These are phyloP conservation scores for Protomyces arabidopsidicola DNA, from an alignment of 1,139 yeast species.

Conservation along the genomic window DNA sequence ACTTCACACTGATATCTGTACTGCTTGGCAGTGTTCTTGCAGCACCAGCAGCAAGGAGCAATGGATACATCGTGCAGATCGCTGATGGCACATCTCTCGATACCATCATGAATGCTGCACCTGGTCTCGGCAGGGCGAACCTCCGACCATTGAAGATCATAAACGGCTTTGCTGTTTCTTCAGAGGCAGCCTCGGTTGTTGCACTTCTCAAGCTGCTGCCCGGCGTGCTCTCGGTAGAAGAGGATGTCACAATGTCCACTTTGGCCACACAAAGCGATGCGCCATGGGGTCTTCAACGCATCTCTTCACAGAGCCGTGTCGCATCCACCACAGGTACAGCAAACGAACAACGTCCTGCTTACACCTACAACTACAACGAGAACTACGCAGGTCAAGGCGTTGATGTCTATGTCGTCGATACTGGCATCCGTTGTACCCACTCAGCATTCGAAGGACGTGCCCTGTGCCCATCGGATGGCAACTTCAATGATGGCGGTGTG, in stretches of 20 bases:
- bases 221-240: constrained; percentile 74
- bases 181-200: neutral
- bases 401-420: constrained; percentile 78
- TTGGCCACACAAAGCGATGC: constrained; percentile 67
- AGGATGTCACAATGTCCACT: neutral
- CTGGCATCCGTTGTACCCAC: constrained; percentile 80
- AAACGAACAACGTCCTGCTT: constrained; percentile 56
- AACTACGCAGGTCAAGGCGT: constrained; percentile 83
- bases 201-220: neutral
- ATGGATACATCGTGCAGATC: neutral
- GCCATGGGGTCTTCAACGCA: constrained; percentile 95
- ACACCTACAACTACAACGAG: constrained; percentile 76
- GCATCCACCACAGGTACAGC: neutral
- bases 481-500: constrained; percentile 74
- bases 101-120: neutral
- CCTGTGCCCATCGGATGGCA: constrained; percentile 75
- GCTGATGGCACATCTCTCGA: neutral
- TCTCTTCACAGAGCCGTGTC: constrained; percentile 53
- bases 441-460: constrained; percentile 89
- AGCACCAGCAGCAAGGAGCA: neutral
- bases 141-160: neutral
- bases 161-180: neutral
- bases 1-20: neutral
- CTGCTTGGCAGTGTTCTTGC: neutral
- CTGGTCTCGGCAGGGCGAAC: neutral